Evolutionary conservation across 2,329 filamentous ascomycete species (phyloP).

Genomic region (Tolypocladium endophyticum): DNA sequence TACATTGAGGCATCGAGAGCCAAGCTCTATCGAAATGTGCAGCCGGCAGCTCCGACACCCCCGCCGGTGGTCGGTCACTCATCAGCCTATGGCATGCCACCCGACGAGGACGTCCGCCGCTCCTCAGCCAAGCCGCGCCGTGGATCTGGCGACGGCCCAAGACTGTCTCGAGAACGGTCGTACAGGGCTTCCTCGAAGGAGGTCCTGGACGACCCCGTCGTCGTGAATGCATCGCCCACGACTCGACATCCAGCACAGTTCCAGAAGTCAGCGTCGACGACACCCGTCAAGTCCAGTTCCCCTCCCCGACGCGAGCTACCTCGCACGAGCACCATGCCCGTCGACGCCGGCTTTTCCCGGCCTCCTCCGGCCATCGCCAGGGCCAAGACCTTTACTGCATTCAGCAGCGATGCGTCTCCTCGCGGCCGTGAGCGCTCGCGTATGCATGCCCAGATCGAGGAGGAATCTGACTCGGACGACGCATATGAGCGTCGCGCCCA

Average conservation of each 20-base stretch:
- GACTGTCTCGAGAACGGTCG: slow-evolving; percentile 14
- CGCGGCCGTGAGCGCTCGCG: slow-evolving; percentile 27
- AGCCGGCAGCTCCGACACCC: slow-evolving; percentile 25
- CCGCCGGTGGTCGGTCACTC: slow-evolving; percentile 17
- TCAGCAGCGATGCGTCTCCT: slow-evolving; percentile 11
- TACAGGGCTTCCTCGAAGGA: slow-evolving; percentile 21
- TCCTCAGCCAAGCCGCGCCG: slow-evolving; percentile 22
- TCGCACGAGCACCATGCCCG: slow-evolving; percentile 24
- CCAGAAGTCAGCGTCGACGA: slow-evolving; percentile 13
- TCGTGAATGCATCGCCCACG: slow-evolving; percentile 18
- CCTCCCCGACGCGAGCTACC: slow-evolving; percentile 21
- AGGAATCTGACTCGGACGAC: slow-evolving; percentile 24
- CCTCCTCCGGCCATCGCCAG: slow-evolving; percentile 17
- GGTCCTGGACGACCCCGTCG: slow-evolving; percentile 18
- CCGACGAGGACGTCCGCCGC: slow-evolving; percentile 20
- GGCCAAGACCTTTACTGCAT: slow-evolving; percentile 21
- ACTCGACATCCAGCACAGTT: slow-evolving; percentile 16
- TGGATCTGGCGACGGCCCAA: slow-evolving; percentile 17
- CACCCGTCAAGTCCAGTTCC: slow-evolving; percentile 15
- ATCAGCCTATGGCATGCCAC: slow-evolving; percentile 14
- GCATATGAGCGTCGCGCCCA: slow-evolving; percentile 17
- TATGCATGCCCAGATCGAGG: slow-evolving; percentile 22
- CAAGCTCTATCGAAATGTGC: slow-evolving; percentile 14
- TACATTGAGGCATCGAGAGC: slow-evolving; percentile 22
- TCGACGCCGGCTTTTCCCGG: slow-evolving; percentile 15